Evolutionary conservation across 2,329 filamentous ascomycete genomes (phyloP), one percentile per base, ranked within the genome.

Genomic region (Aureobasidium namibiae): DNA sequence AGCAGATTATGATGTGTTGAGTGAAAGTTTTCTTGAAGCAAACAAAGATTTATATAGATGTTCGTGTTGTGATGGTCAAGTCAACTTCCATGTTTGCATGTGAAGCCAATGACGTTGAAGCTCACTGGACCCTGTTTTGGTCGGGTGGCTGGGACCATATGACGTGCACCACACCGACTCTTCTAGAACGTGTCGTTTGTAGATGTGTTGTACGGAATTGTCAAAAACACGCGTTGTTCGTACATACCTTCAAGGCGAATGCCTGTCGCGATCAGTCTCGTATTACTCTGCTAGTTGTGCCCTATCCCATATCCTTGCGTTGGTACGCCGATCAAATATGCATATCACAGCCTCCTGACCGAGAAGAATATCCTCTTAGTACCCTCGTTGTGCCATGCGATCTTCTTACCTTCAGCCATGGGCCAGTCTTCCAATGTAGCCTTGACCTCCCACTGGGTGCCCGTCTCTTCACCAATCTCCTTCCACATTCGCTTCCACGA

Each of bases 401-500:
- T 45, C 31, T 46, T 54, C 10, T 18, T 29, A n/a, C n/a, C n/a
- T 4, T n/a, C 18, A 31, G 38, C 26, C 26, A 33, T 11, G 2
- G 42, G 41, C 59, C 59, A 61, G 14, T 61, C 52, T 63, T 42
- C 64, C 65, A 59, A 68, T 57, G 13, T 59, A 34, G 68, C 67
- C 26, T 73, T 65, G 3, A 70, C 68, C 39, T 70, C 61, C 70
- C 72, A 74, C 38, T 69, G 59, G 3, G 70, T 71, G 1, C 68
- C 71, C 10, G 68, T 72, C 61, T 73, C 69, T 8, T 69, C 65
- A 5, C 72, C 70, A 11, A 75, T 70, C 57, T 74, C 66, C 53
- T 72, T 63, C 71, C 74, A 75, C 64, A 77, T 61, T 34, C 65
- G 64, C 39, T 63, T 59, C 65, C 73, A 76, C 3, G 69, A 70